Base-by-base conservation (phyloP, 805 yeast genomes). In the Cyberlindnera galapagoensis region DNA sequence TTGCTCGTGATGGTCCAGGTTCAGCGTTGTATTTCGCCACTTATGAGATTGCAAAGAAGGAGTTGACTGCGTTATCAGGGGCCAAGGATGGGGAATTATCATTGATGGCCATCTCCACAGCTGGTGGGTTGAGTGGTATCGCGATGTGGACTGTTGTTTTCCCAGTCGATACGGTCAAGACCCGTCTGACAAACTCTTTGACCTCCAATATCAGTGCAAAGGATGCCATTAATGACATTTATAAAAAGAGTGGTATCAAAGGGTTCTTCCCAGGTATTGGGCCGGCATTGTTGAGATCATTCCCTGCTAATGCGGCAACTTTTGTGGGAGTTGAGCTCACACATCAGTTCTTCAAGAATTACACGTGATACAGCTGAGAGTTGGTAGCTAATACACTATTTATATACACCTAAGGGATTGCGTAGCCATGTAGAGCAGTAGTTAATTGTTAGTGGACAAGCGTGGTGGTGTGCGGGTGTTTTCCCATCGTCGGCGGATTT, bases 231-330 rank as follows among this genome's bases (percentile, higher is more conserved):
- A 62, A 63, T 36, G 64, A 71, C 33, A 80, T 90, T 30, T 86
- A 87, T 55, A 56, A 62, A 6, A 73, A 73, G 41, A 88, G 88
- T 18, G 97, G 97, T 17, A 44, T 86, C 43, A 81, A 77, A 54
- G 95, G 94, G 1, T 90, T 90, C 62, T 90, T 88, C 84, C 97
- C 97, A 3, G 98, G 98, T 36, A 69, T 90, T 16, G 97, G 96
- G 0, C 97, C 98, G 6, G 97, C 97, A 3, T 64, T 90, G 51
- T 74, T 86, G 17, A 74, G 98, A 59, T 80, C 94, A 24, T 90
- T 92, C 80, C 97, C 97, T 4, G 97, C 97, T 15, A 90, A 92
- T 59, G 98, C 98, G n/a, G 97, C 98, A 7, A 88, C 97, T 3
- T 90, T 90, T 63, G 71, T 86, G 21, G 98, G 97, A 28, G 97